Evolutionary conservation across 768 basidiomycete genomes (phyloP).

Genomic region (Auricularia heimuer): DNA sequence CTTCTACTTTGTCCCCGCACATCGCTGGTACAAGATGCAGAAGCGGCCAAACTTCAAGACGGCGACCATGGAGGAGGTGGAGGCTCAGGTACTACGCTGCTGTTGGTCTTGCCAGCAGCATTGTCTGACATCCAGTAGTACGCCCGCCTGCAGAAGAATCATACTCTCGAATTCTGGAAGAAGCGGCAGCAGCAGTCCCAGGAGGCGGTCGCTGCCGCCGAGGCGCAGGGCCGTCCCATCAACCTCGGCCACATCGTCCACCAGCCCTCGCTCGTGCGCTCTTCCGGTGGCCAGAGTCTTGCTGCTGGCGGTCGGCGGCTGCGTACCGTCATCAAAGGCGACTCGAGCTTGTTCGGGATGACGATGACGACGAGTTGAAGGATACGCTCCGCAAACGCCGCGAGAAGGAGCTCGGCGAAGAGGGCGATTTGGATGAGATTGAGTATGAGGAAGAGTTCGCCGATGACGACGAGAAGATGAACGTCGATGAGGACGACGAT

Average conservation of each 20-base stretch:
- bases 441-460: conserved; percentile 77
- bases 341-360: conserved; percentile 57
- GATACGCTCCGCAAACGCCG: conserved; percentile 33
- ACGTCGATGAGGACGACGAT: conserved; percentile 55
- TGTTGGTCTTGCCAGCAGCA: conserved; percentile 10
- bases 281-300: conserved; percentile 39
- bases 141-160: conserved; percentile 57
- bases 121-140: conserved; percentile 25
- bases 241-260: not conserved
- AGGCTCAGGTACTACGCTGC: not conserved
- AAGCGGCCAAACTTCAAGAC: conserved; percentile 65
- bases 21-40: conserved; percentile 90
- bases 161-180: conserved; percentile 63
- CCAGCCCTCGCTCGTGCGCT: conserved; percentile 34
- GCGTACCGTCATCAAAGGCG: conserved; percentile 59
- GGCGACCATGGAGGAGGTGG: conserved; percentile 52
- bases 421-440: conserved; percentile 76
- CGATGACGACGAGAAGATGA: conserved; percentile 72
- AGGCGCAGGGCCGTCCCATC: not conserved
- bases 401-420: conserved; percentile 56
- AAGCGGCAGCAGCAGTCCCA: conserved; percentile 36
- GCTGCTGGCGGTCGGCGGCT: conserved; percentile 61
- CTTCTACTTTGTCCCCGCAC: conserved; percentile 81
- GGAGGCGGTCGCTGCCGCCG: not conserved
- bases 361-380: conserved; percentile 46